Base-by-base conservation (phyloP, 345 rosid species). In the Corchorus olitorius region DNA sequence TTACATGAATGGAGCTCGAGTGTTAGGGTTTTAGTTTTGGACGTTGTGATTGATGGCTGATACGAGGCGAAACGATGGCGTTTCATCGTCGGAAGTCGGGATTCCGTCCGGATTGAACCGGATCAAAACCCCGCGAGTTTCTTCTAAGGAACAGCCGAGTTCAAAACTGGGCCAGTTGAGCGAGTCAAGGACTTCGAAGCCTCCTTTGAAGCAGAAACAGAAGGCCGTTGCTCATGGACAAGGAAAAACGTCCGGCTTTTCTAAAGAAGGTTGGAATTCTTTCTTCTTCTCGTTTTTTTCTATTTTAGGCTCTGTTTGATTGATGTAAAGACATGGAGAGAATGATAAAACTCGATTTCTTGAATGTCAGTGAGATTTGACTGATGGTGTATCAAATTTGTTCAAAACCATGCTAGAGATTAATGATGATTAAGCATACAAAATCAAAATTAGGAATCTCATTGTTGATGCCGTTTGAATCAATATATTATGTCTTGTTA, bases 41-140 rank as follows among this genome's bases (percentile, higher is more conserved):
- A 70, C n/a, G 14, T 61, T 65, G 66, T 75, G 9, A 33, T 74
- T 10, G 27, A 88, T 88, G 94, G 82, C 85, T 16, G 87, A 84
- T 61, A 50, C 80, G 66, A 83, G 78, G 74, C 85, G 83, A 0
- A 83, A 66, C 77, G 80, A 75, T 65, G 70, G 58, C 17, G 78
- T 76, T 11, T 73, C 68, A 19, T 80, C 88, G 3, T 74, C 89
- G 72, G 82, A 81, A 69, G 79, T 79, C n/a, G 84, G 83, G 77
- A 88, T 92, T 84, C 97, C 94, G 9, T 85, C 89, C 49, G 94
- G 94, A 54, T 78, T 92, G 86, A 90, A 92, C 82, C 92, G 94
- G 86, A 92, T 92, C 83, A 90, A 77, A 82, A 92, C 94, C 59
- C 83, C 89, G 70, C 81, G 78, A 76, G 85, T 81, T 81, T 20